Evolutionary conservation across 192 early-diverging fungal species (phyloP).

Genomic region (Pilaira anomala): DNA sequence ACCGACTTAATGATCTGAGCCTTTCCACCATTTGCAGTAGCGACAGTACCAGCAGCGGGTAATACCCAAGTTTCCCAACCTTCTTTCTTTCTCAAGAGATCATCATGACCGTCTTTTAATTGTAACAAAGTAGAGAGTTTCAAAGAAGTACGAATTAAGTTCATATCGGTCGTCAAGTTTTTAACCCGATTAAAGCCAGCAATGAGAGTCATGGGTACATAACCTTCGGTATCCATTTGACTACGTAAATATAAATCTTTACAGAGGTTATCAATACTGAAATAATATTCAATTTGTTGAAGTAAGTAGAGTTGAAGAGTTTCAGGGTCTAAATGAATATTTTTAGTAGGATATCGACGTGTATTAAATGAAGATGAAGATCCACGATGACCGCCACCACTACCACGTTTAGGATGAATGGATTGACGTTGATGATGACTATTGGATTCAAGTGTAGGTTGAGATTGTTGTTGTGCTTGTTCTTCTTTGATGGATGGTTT

Average conservation of each 20-base stretch:
- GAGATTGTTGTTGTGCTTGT: neutral
- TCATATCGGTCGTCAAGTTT: constrained; percentile 62
- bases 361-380: too few relatives aligned
- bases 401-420: constrained; percentile 22
- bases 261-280: constrained; percentile 95
- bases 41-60: constrained; percentile 24
- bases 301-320: constrained; percentile 54
- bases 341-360: constrained; percentile 3
- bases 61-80: constrained; percentile 86
- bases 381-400: constrained; percentile 21
- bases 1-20: constrained; percentile 12
- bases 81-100: constrained; percentile 63
- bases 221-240: constrained; percentile 84
- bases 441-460: neutral
- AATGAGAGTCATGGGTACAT: constrained; percentile 73
- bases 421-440: neutral
- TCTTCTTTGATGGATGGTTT: neutral
- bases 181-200: constrained; percentile 90
- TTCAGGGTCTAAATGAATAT: constrained; percentile 37
- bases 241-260: constrained; percentile 91
- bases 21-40: neutral
- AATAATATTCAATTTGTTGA: constrained; percentile 90
- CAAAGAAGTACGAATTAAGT: constrained; percentile 58
- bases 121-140: constrained; percentile 39
- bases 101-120: constrained; percentile 13